Percentiles rank a stretch among this genome's conserved stretches.
Conservation (phyloP, 768 basidiomycete genomes). For the Leucosporidium scottii region DNA sequence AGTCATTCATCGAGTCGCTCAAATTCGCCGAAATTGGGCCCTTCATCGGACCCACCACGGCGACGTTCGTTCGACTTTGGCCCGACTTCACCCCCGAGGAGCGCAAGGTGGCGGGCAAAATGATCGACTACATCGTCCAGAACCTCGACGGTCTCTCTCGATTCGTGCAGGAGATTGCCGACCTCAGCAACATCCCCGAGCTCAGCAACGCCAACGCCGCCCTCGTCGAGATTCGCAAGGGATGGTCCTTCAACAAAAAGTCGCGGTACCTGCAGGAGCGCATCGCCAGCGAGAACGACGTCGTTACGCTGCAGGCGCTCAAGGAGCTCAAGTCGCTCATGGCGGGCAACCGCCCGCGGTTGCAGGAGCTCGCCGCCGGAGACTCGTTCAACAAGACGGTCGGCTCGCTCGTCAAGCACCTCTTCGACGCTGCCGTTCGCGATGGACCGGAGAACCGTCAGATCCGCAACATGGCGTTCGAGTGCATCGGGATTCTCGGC, state of each 20-base stretch:
- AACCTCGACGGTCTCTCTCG: constrained; percentile 52
- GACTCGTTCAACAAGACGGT: constrained; percentile 76
- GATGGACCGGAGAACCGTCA: constrained; percentile 63
- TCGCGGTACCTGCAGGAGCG: constrained; percentile 67
- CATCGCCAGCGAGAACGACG: constrained; percentile 67
- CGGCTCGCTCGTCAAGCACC: constrained; percentile 57
- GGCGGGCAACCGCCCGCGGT: constrained; percentile 43
- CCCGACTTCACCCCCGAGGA: constrained; percentile 52
- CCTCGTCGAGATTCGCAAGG: constrained; percentile 43
- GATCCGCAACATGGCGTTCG: constrained; percentile 65
- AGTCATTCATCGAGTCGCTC: constrained; percentile 63
- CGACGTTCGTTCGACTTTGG: constrained; percentile 77
- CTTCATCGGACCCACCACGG: constrained; percentile 78
- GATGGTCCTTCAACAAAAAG: constrained; percentile 52
- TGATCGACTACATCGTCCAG: constrained; percentile 64
- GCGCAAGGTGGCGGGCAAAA: constrained; percentile 52
- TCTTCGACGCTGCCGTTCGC: constrained; percentile 64
- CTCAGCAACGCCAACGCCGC: constrained; percentile 39
- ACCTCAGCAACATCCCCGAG: constrained; percentile 62
- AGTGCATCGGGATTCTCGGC: constrained; percentile 84
- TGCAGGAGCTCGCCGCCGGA: constrained; percentile 64
- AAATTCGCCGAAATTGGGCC: constrained; percentile 65
- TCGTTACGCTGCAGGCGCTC: constrained; percentile 65
- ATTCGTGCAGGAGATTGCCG: constrained; percentile 70
- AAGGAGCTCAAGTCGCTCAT: constrained; percentile 68